Conservation (phyloP, 2,329 filamentous ascomycete genomes). For the Epicoccum sorghinum region DNA sequence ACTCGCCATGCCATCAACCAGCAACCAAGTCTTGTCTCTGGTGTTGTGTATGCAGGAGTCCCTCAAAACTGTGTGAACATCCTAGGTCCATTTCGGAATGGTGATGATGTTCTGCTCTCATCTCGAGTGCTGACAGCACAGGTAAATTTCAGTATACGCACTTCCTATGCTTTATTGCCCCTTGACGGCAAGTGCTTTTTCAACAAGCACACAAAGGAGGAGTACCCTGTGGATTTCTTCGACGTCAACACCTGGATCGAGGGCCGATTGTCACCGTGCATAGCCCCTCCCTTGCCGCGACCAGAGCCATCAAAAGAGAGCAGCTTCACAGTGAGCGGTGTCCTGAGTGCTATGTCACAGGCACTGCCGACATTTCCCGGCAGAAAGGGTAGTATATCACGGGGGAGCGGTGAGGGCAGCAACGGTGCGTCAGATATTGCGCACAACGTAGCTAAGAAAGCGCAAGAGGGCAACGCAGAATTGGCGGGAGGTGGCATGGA, state of each 20-base stretch:
- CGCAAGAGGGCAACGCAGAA: constrained; percentile 37
- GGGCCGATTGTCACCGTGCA: constrained; percentile 77
- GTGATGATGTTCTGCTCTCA: constrained; percentile 89
- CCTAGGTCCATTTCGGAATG: constrained; percentile 84
- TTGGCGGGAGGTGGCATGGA: constrained; percentile 48
- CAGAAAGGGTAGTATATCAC: constrained; percentile 47
- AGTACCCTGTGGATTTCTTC: constrained; percentile 85
- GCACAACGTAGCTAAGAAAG: constrained; percentile 34
- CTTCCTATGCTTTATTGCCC: constrained; percentile 82
- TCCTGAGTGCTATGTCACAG: constrained; percentile 56
- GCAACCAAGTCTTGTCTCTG: constrained; percentile 81
- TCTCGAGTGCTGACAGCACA: constrained; percentile 89
- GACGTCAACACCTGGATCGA: constrained; percentile 79
- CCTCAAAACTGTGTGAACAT: constrained; percentile 91
- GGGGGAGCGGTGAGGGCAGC: constrained; percentile 21
- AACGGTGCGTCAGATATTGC: constrained; percentile 26
- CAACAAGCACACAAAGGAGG: constrained; percentile 78
- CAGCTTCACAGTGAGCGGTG: constrained; percentile 50
- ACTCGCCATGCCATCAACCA: constrained; percentile 87
- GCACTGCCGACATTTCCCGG: constrained; percentile 49
- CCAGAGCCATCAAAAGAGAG: constrained; percentile 45
- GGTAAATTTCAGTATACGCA: constrained; percentile 90
- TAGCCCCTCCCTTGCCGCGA: constrained; percentile 70
- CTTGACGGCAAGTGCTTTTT: constrained; percentile 88
- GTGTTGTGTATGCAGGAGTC: constrained; percentile 83